Conservation (phyloP, 805 yeast species). For the Scheffersomyces stipitis region DNA sequence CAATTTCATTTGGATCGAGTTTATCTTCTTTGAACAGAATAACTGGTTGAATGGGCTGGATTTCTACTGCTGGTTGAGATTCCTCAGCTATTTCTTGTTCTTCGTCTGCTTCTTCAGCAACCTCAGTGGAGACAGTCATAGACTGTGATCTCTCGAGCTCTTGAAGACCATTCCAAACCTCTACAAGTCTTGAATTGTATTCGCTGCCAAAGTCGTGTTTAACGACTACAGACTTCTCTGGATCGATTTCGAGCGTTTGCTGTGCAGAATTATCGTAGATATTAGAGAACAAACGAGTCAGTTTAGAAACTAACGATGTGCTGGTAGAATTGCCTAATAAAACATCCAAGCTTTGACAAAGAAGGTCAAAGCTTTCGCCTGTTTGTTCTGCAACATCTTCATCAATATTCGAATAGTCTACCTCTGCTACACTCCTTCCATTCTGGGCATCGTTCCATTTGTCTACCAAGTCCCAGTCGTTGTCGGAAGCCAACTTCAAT, state of each 20-base stretch:
- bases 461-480: constrained; percentile 39
- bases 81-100: constrained; percentile 6
- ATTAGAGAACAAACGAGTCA: constrained; percentile 16
- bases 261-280: constrained; percentile 6
- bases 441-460: constrained; percentile 15
- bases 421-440: constrained; percentile 4
- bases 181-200: constrained; percentile 11
- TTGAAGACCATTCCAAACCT: constrained; percentile 11
- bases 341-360: constrained; percentile 9
- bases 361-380: constrained; percentile 5
- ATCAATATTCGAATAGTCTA: constrained; percentile 13
- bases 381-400: constrained; percentile 9
- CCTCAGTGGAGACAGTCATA: constrained; percentile 4
- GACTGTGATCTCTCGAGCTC: constrained; percentile 5
- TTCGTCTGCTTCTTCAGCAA: constrained; percentile 5
- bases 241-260: constrained; percentile 16
- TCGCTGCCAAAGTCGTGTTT: constrained; percentile 19
- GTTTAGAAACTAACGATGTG: constrained; percentile 3
- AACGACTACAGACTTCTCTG: constrained; percentile 9
- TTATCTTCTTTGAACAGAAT: constrained; percentile 4
- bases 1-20: constrained; percentile 34
- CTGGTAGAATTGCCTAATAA: constrained; percentile 6
- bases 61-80: background rate
- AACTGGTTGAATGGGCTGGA: background rate
- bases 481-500: constrained; percentile 29